Evolutionary conservation across 768 basidiomycete genomes (phyloP).

Genomic region (Macrocybe gigantea): DNA sequence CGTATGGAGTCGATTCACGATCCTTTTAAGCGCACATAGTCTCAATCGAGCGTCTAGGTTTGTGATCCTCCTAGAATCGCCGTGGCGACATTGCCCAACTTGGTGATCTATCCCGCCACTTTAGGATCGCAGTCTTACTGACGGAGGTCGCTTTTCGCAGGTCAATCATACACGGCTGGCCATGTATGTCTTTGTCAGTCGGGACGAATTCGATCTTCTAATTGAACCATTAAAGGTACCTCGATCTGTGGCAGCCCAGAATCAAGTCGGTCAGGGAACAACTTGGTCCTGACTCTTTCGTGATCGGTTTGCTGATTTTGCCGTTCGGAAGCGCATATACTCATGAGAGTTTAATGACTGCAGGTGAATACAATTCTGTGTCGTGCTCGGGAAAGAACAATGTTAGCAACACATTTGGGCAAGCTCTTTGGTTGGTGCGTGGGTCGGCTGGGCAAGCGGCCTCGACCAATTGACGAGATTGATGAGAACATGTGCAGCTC

Average conservation of each 20-base stretch:
- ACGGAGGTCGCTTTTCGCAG: conserved; percentile 18
- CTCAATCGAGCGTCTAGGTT: conserved; percentile 15
- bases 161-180: conserved; percentile 49
- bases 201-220: neutral
- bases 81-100: conserved; percentile 43
- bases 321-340: too few relatives aligned
- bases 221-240: conserved; percentile 27
- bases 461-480: neutral
- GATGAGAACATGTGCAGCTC: conserved; percentile 17
- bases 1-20: conserved; percentile 19
- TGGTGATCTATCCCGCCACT: conserved; percentile 22
- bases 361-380: conserved; percentile 52
- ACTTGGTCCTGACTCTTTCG: conserved; percentile 42
- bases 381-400: conserved; percentile 45
- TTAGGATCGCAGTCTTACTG: neutral
- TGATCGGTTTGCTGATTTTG: conserved; percentile 29
- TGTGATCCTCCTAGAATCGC: conserved; percentile 36
- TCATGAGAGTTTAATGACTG: too few relatives aligned
- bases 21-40: neutral
- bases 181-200: conserved; percentile 22
- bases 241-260: conserved; percentile 52
- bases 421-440: conserved; percentile 44
- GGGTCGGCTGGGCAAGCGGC: neutral
- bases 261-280: conserved; percentile 40
- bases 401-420: conserved; percentile 50